Base-by-base conservation (phyloP, 2,329 filamentous ascomycete species). In the Xylariaceae sp. region DNA sequence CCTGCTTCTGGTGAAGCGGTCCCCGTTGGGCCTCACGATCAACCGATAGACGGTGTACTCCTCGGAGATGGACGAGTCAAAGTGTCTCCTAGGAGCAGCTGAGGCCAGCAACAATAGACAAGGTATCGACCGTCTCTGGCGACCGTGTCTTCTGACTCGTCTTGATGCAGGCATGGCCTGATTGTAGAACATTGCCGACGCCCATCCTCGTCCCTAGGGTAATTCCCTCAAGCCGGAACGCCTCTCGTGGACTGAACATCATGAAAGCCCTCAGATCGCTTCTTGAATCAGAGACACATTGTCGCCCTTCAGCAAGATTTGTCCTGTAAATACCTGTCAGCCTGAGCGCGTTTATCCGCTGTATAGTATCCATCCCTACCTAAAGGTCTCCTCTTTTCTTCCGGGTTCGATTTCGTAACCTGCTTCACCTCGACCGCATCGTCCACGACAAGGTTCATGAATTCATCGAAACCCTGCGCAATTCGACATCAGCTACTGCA, bases 401-500 rank as follows among this genome's bases (percentile, higher is more conserved):
- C 77, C 26, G 70, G 59, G 48, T 84, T 81, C 12, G 76, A 79
- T 69, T 93, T 94, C 43, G 83, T 88, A 35, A 85, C 70, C 55
- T 87, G 75, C 59, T 81, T 84, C 28, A 98, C 88, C 64, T 96
- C 90, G 37, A 95, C 78, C 19, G 92, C 92, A 51, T 98, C 88
- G 55, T 98, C 92, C 46, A 94, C 75, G 24, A 96, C 92, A 31
- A 98, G 70, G 66, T 98, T 98, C 89, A 98, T 95, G 67, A 96
- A 98, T 63, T 98, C 92, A 59, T 98, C 92, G 49, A 98, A 98
- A 11, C 92, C 89, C 88, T 94, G 42, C 2, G 22, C 8, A 36
- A 5, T 24, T 6, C 33, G n/a, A 21, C 16, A 29, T 37, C 16
- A 37, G 30, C 27, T 15, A 16, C 9, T 16, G 14, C 11, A 17